A percentile compares a stretch with the other conserved stretches of the same genome.
Conservation (phyloP, 352 stramenopile genomes). For the Pythium myriotylum region DNA sequence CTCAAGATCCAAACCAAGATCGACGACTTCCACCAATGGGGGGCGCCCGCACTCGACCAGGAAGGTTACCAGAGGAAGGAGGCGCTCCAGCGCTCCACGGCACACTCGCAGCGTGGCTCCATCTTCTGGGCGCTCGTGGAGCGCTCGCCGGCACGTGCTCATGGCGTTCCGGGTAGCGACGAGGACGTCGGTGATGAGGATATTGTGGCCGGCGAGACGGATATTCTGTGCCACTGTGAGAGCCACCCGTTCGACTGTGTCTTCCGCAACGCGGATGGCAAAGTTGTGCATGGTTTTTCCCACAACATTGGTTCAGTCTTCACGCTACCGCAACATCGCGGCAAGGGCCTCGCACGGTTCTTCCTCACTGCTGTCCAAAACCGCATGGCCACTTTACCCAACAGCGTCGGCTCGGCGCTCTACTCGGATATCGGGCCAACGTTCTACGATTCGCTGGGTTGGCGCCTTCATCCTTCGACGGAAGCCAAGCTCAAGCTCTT, state of each 20-base stretch:
- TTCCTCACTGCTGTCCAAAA: slow-evolving; percentile 46
- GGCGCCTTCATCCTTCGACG: slow-evolving; percentile 49
- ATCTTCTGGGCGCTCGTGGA: slow-evolving; percentile 74
- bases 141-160: not conserved
- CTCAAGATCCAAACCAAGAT: slow-evolving; percentile 34
- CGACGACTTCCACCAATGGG: slow-evolving; percentile 27
- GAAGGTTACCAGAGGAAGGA: slow-evolving; percentile 54
- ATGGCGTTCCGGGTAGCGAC: slow-evolving; percentile 13
- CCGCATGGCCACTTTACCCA: slow-evolving; percentile 31
- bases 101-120: slow-evolving; percentile 52
- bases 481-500: slow-evolving; percentile 39
- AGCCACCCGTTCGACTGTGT: slow-evolving; percentile 59
- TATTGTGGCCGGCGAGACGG: slow-evolving; percentile 26
- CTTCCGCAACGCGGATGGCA: slow-evolving; percentile 34
- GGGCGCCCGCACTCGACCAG: slow-evolving; percentile 20
- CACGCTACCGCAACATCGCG: slow-evolving; percentile 51
- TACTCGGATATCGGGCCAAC: slow-evolving; percentile 71
- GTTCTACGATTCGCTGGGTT: slow-evolving; percentile 69
- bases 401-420: slow-evolving; percentile 46
- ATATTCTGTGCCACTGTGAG: slow-evolving; percentile 60
- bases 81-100: slow-evolving; percentile 39
- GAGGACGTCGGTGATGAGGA: slow-evolving; percentile 24
- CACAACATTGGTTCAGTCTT: slow-evolving; percentile 75
- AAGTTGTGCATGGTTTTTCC: slow-evolving; percentile 47
- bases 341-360: slow-evolving; percentile 48